Evolutionary conservation across 2,329 filamentous ascomycete genomes (phyloP).

Genomic region (Fusarium sp.): DNA sequence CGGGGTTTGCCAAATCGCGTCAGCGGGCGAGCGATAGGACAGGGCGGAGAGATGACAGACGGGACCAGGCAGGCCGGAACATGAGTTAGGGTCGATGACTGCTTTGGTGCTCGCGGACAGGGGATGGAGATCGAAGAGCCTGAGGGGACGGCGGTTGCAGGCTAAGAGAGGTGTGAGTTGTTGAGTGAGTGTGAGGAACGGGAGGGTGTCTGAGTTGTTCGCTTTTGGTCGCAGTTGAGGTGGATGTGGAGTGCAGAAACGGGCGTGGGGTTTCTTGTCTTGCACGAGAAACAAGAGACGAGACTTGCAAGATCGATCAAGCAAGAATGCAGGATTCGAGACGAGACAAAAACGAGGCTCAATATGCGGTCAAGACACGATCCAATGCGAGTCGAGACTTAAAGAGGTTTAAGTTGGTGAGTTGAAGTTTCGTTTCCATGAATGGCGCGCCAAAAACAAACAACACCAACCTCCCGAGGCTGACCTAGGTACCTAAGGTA

Average conservation of each 20-base stretch:
- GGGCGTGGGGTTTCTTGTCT: slow-evolving; percentile 54
- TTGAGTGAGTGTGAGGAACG: slow-evolving; percentile 23
- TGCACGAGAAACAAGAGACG: slow-evolving; percentile 45
- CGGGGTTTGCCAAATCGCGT: slow-evolving; percentile 43
- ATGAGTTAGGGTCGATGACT: slow-evolving; percentile 24
- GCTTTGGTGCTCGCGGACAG: slow-evolving; percentile 29
- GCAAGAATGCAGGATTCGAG: slow-evolving; percentile 25
- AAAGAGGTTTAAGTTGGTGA: slow-evolving; percentile 20
- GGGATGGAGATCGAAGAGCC: slow-evolving; percentile 29
- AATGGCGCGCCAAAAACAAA: slow-evolving; percentile 21
- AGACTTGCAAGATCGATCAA: slow-evolving; percentile 31
- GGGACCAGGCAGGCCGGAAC: slow-evolving; percentile 20
- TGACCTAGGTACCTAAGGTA: slow-evolving; percentile 2
- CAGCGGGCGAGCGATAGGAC: slow-evolving; percentile 33
- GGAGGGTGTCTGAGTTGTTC: slow-evolving; percentile 51
- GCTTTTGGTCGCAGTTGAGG: slow-evolving; percentile 44
- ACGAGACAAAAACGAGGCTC: slow-evolving; percentile 24
- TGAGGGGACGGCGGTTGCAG: slow-evolving; percentile 18
- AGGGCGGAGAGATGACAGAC: slow-evolving; percentile 10
- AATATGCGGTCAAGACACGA: slow-evolving; percentile 30
- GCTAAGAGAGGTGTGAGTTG: slow-evolving; percentile 24
- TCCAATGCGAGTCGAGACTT: slow-evolving; percentile 15
- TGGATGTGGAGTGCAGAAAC: slow-evolving; percentile 46
- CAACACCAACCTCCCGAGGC: slow-evolving; percentile 9
- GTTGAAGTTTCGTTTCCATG: slow-evolving; percentile 28